phyloP scores from a whole-genome alignment of 2,329 filamentous ascomycete species.

The Capronia epimyces region DNA sequence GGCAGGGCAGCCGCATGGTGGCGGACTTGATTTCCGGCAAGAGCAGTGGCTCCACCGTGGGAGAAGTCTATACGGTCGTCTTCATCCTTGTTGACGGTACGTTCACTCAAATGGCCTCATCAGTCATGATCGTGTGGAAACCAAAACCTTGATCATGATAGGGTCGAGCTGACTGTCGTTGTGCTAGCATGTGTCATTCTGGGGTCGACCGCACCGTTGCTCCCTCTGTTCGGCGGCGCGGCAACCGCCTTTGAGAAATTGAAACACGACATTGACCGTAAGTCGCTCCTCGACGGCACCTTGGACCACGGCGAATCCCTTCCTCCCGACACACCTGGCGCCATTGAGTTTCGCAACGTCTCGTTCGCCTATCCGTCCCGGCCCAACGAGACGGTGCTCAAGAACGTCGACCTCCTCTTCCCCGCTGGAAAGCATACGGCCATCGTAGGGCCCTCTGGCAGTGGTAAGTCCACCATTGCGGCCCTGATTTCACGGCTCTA shows the following conservation, averaged over 20 bases:
- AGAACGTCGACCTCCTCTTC: conserved; percentile 33
- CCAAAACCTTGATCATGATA: not conserved
- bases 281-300: conserved; percentile 42
- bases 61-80: conserved; percentile 52
- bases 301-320: not conserved
- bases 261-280: conserved; percentile 52
- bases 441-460: conserved; percentile 48
- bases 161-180: not conserved
- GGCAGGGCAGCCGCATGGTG: conserved; percentile 47
- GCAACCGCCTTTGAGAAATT: conserved; percentile 55
- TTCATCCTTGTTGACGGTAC: conserved; percentile 51
- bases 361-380: conserved; percentile 37
- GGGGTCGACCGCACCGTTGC: conserved; percentile 43
- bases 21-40: conserved; percentile 31
- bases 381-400: conserved; percentile 35
- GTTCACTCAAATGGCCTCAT: too few species aligned
- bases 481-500: conserved; percentile 38
- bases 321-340: conserved; percentile 2
- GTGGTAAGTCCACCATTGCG: conserved; percentile 48
- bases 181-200: conserved; percentile 42
- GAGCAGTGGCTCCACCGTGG: conserved; percentile 38
- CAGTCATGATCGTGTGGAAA: too few species aligned
- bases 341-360: conserved; percentile 35
- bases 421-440: conserved; percentile 38
- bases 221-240: conserved; percentile 48